Evolutionary conservation across 2,329 filamentous ascomycete genomes (phyloP), one percentile per base, ranked within the genome.

Genomic region (Sclerotinia spermophila): DNA sequence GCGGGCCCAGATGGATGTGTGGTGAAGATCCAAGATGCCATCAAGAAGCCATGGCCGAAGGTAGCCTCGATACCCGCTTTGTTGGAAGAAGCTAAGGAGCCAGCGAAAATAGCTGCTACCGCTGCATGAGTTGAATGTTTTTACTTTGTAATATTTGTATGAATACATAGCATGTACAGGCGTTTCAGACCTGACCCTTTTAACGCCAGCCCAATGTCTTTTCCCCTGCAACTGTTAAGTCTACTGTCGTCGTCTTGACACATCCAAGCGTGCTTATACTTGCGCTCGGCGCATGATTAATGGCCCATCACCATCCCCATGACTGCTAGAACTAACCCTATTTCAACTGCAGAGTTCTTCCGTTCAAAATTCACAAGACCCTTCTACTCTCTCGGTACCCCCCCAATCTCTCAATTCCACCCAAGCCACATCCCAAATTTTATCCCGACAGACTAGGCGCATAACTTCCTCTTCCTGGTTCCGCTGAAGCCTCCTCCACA

Each of bases 1-100:
- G 92, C 92, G 45, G 96, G 96, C 0, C 95, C 95, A 71, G 96
- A 97, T 83, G 92, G 93, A 72, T 90, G 92, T 74, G 82, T 94
- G 71, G 92, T 99, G 72, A 89, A 90, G 82, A 85, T 99, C 70
- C 91, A 96, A 80, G 96, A 99, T 81, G 92, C 96, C 21, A 87
- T 96, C 80, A 96, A 96, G 86, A 96, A 96, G 84, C 86, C 89
- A 35, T 91, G 89, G 89, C 89, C 89, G 5, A 80, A 85, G 30
- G 56, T 71, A 17, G 30, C 56, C 27, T 65, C 45, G 62, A 81
- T 87, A 27, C 83, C 85, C 7, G 86, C 85, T 3, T 80, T 85
- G 68, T 80, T 86, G 11, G 82, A 84, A 19, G 83, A 85, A 75
- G 81, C 85, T 21, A 82, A 84, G 72, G 83, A 83, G 79, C 81